Evolutionary conservation across 257 asterid genomes (phyloP).

Genomic region (Avicennia marina): DNA sequence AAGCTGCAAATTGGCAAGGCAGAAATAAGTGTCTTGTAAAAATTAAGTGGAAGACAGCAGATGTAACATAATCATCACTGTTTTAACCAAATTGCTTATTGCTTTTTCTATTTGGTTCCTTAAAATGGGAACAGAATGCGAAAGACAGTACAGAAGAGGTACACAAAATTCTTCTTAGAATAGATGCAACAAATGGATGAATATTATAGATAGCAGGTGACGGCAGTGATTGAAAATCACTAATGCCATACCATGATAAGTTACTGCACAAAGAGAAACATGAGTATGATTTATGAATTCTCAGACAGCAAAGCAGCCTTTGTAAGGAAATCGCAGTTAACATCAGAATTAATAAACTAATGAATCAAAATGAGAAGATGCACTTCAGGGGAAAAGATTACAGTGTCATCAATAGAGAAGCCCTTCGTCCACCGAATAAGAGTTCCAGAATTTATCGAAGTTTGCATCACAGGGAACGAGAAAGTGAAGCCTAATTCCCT

Average conservation of each 20-base stretch:
- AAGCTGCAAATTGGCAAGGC: too few relatives aligned
- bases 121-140: neutral
- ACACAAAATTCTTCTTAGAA: neutral
- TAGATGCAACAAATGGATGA: too few relatives aligned
- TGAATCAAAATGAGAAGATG: neutral
- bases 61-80: neutral
- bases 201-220: too few relatives aligned
- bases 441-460: conserved; percentile 62
- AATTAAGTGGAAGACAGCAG: neutral
- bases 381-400: conserved; percentile 12
- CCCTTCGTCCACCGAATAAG: conserved; percentile 86
- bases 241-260: too few relatives aligned
- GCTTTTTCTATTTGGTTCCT: neutral
- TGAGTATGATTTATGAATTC: too few relatives aligned
- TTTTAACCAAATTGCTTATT: neutral
- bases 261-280: neutral
- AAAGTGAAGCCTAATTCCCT: conserved; percentile 77
- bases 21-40: too few relatives aligned
- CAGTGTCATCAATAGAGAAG: conserved; percentile 72
- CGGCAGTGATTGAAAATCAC: too few relatives aligned
- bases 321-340: too few relatives aligned
- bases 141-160: neutral
- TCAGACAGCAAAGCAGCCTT: too few relatives aligned
- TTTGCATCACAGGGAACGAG: conserved; percentile 79
- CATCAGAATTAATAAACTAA: neutral